Evolutionary conservation across 805 yeast species (phyloP).

Genomic region (Saccharomyces eubayanus): DNA sequence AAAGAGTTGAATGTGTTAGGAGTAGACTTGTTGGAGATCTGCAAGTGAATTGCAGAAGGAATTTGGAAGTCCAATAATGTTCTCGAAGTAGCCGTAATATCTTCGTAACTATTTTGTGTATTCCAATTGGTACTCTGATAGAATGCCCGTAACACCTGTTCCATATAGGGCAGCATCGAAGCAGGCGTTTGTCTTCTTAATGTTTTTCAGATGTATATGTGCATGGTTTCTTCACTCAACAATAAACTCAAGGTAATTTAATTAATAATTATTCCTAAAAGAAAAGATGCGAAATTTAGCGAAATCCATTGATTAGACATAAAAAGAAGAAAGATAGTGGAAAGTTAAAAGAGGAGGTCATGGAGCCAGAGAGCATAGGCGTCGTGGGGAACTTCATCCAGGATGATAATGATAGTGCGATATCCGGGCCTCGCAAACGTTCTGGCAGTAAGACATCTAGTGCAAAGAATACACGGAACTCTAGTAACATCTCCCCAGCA

Average conservation of each 20-base stretch:
- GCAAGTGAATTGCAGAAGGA: slow-evolving; percentile 59
- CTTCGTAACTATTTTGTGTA: slow-evolving; percentile 57
- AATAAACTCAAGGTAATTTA: background rate
- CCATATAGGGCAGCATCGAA: slow-evolving; percentile 76
- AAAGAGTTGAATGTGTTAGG: slow-evolving; percentile 64
- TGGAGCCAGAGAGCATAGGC: background rate
- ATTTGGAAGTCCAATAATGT: slow-evolving; percentile 62
- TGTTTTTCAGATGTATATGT: background rate
- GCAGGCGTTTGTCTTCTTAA: background rate
- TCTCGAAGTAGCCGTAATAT: slow-evolving; percentile 62
- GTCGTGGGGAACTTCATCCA: background rate
- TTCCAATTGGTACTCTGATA: slow-evolving; percentile 69
- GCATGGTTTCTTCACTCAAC: background rate
- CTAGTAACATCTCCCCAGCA: slow-evolving; percentile 38
- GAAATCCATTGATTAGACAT: background rate
- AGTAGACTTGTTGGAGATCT: slow-evolving; percentile 62
- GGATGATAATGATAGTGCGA: background rate
- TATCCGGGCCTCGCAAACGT: slow-evolving; percentile 11
- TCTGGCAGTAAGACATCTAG: slow-evolving; percentile 27
- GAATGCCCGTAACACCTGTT: slow-evolving; percentile 68
- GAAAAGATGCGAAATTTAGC: background rate
- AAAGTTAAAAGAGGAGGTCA: background rate
- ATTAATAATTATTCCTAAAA: background rate
- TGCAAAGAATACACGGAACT: slow-evolving; percentile 19
- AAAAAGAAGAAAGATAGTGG: background rate